Base-by-base conservation (phyloP, 2,329 filamentous ascomycete species). In the Cercospora berteroae region DNA sequence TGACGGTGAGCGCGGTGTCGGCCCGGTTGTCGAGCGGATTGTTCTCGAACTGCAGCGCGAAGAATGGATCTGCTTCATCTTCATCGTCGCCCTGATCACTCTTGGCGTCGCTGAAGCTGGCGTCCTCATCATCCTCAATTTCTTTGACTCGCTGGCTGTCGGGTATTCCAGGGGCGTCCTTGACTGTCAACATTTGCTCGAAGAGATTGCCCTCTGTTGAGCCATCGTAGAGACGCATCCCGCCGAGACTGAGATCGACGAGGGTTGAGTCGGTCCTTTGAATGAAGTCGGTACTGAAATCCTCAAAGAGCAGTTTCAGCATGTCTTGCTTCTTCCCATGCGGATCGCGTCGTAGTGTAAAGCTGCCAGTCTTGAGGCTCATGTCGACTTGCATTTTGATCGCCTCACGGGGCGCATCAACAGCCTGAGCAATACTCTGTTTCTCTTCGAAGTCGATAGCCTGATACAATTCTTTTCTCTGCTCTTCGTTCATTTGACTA, bases 401-500 rank as follows among this genome's bases (percentile, higher is more conserved):
- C 9, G 93, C 93, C 73, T 99, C 95, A 63, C 92, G 88, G 0
- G 96, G 96, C 33, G 93, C 84, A 73, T 99, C 95, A 3, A 99
- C 89, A 50, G 91, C 90, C 72, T 97, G 93, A 0, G 93, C 86
- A 44, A 99, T 85, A 1, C 91, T 92, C 68, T 94, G 89, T 83
- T 97, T 98, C 80, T 99, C 95, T 70, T 99, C 92, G 89, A 94
- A 99, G 75, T 98, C 95, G 74, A 99, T 99, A 60, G 93, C 96
- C 73, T 96, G 90, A 79, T 98, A 99, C 9, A 99, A 86, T 80
- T 99, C 94, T 78, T 98, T 93, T 50, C 94, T 90, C 78, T 99
- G 94, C 79, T 98, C 90, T 69, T 99, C 95, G 0, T 92, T 96
- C 85, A 99, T 96, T 67, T 93, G 88, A 0, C 89, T 92, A 69